These are phyloP conservation scores for Paecilomyces niveus DNA, from an alignment of 2,329 filamentous ascomycete genomes.

Conservation along the genomic window DNA sequence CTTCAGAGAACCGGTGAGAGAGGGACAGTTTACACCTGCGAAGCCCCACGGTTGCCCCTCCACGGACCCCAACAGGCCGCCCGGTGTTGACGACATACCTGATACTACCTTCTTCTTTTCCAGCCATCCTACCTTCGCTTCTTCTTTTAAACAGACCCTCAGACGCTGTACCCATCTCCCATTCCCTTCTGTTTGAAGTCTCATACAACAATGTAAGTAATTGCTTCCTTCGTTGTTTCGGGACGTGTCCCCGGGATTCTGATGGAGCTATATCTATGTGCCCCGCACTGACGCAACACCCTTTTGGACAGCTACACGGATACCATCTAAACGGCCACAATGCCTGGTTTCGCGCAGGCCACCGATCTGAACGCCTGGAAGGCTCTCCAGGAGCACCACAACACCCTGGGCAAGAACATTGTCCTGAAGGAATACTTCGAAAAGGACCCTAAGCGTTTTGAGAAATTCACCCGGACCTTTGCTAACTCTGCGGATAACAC, in stretches of 20 bases:
- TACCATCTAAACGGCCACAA: conserved; percentile 14
- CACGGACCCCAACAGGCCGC: conserved; percentile 21
- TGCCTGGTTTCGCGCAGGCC: conserved; percentile 57
- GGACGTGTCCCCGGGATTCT: background rate
- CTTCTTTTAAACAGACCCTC: background rate
- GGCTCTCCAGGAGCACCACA: conserved; percentile 84
- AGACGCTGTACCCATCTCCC: background rate
- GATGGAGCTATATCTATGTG: background rate
- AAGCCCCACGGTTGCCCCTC: conserved; percentile 20
- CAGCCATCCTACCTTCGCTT: background rate
- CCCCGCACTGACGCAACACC: conserved; percentile 21
- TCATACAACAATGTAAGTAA: background rate
- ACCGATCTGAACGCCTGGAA: conserved; percentile 82
- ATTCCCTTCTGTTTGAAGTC: background rate
- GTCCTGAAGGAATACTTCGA: conserved; percentile 90
- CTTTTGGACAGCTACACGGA: conserved; percentile 5
- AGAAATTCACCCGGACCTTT: conserved; percentile 84
- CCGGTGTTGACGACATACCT: conserved; percentile 12
- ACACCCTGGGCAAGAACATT: conserved; percentile 77
- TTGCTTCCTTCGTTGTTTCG: background rate
- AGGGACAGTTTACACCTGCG: background rate
- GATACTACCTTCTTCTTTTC: background rate
- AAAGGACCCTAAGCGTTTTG: conserved; percentile 78
- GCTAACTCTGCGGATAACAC: conserved; percentile 67
- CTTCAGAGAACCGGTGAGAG: no score